phyloP scores from a whole-genome alignment of 75 land plant genomes.

The Chamaecyparis obtusa region DNA sequence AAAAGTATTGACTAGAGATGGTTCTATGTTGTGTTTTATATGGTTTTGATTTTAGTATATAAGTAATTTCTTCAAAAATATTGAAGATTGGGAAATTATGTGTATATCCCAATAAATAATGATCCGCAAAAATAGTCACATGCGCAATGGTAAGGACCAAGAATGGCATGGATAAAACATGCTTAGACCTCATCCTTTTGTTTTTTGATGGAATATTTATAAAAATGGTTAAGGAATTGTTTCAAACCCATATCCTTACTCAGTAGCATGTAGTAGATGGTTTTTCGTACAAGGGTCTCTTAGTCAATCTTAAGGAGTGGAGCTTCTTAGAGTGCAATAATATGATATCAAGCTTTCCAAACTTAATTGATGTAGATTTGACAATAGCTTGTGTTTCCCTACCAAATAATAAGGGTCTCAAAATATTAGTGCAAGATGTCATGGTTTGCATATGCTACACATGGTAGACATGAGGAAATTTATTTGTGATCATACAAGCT shows the following conservation, averaged over 20 bases:
- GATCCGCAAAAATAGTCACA: not conserved
- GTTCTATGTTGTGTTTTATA: no score
- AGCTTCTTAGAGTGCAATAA: slow-evolving; percentile 34
- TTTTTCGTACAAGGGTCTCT: slow-evolving; percentile 27
- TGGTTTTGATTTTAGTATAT: no score
- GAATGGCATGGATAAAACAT: slow-evolving; percentile 23
- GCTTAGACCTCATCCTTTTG: slow-evolving; percentile 17
- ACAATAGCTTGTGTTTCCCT: slow-evolving; percentile 21
- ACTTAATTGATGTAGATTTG: slow-evolving; percentile 36
- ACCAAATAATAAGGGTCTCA: slow-evolving; percentile 26
- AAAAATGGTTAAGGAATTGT: slow-evolving; percentile 14
- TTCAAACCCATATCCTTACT: slow-evolving; percentile 26
- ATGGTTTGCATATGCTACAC: slow-evolving; percentile 25
- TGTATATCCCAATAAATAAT: no score
- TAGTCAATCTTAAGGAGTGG: slow-evolving; percentile 29
- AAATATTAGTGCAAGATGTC: slow-evolving; percentile 28
- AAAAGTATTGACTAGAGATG: no score
- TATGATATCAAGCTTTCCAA: slow-evolving; percentile 24
- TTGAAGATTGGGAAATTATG: no score
- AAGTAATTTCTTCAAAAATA: no score
- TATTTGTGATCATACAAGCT: not conserved
- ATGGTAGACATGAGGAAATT: slow-evolving; percentile 26
- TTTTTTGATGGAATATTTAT: slow-evolving; percentile 29
- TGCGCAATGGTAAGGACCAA: slow-evolving; percentile 37
- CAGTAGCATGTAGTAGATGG: slow-evolving; percentile 45